Conservation (phyloP, 2,329 filamentous ascomycete genomes). For the Colletotrichum phormii region DNA sequence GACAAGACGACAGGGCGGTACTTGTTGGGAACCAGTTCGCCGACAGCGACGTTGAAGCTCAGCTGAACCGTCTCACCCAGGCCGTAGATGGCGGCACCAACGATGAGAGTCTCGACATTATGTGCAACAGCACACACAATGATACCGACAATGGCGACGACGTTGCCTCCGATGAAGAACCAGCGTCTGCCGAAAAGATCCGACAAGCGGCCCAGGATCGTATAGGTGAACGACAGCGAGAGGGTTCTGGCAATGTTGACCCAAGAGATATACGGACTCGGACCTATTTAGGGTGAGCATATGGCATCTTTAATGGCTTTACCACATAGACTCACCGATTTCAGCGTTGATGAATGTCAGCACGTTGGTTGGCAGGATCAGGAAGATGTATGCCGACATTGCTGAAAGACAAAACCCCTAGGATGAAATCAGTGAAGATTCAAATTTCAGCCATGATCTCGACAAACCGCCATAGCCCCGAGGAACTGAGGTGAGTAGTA, state of each 20-base stretch:
- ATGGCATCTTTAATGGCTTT: not conserved
- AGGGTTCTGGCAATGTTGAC: conserved; percentile 49
- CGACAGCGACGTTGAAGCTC: conserved; percentile 51
- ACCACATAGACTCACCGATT: conserved; percentile 39
- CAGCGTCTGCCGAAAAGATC: conserved; percentile 54
- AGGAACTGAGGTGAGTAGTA: conserved; percentile 49
- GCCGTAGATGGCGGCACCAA: conserved; percentile 50
- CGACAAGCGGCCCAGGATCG: conserved; percentile 50
- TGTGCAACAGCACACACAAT: conserved; percentile 49
- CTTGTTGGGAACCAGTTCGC: conserved; percentile 57
- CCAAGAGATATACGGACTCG: conserved; percentile 36
- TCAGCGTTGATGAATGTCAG: conserved; percentile 48
- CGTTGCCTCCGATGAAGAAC: conserved; percentile 53
- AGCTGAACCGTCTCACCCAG: conserved; percentile 51
- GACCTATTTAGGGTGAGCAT: conserved; percentile 1
- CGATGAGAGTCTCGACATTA: conserved; percentile 49
- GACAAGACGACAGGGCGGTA: conserved; percentile 49
- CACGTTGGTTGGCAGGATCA: conserved; percentile 51
- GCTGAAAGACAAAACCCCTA: conserved; percentile 52
- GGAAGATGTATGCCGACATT: conserved; percentile 51
- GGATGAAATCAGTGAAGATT: conserved; percentile 8
- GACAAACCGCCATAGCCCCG: conserved; percentile 46
- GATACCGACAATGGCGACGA: conserved; percentile 50
- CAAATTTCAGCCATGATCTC: not conserved
- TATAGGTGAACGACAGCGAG: conserved; percentile 42